phyloP scores from a whole-genome alignment of 768 basidiomycete genomes.

The Psilocybe tampanensis region DNA sequence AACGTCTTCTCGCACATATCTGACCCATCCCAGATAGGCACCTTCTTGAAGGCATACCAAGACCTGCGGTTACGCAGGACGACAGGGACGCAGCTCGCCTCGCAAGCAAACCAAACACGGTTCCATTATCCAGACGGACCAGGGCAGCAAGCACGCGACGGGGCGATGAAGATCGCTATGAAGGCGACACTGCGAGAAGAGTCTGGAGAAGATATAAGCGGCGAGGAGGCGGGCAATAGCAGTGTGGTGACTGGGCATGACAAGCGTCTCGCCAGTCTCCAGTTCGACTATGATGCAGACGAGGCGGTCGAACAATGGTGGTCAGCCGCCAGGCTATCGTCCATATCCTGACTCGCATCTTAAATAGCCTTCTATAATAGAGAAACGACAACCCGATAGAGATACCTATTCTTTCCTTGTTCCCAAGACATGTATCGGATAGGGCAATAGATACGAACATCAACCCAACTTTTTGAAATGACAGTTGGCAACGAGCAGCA shows the following conservation, averaged over 20 bases:
- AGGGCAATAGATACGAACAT: too few species aligned
- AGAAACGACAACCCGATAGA: too few species aligned
- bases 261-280: slow-evolving; percentile 41
- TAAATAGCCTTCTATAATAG: too few species aligned
- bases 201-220: not conserved
- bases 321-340: not conserved
- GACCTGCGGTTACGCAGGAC: slow-evolving; percentile 52
- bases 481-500: too few species aligned
- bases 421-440: too few species aligned
- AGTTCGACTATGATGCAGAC: slow-evolving; percentile 62
- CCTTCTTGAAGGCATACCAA: slow-evolving; percentile 55
- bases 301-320: slow-evolving; percentile 49
- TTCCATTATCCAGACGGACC: slow-evolving; percentile 65
- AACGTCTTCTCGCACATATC: slow-evolving; percentile 53
- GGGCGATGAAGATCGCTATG: slow-evolving; percentile 52
- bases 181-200: slow-evolving; percentile 33
- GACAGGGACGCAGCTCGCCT: slow-evolving; percentile 47
- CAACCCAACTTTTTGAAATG: too few species aligned
- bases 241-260: slow-evolving; percentile 61
- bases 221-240: slow-evolving; percentile 24
- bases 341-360: too few species aligned
- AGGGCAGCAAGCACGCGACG: slow-evolving; percentile 53
- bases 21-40: slow-evolving; percentile 40
- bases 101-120: slow-evolving; percentile 51
- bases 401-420: too few species aligned